Evolutionary conservation across 345 rosid genomes (phyloP).

Genomic region (Hibiscus tridactylites): DNA sequence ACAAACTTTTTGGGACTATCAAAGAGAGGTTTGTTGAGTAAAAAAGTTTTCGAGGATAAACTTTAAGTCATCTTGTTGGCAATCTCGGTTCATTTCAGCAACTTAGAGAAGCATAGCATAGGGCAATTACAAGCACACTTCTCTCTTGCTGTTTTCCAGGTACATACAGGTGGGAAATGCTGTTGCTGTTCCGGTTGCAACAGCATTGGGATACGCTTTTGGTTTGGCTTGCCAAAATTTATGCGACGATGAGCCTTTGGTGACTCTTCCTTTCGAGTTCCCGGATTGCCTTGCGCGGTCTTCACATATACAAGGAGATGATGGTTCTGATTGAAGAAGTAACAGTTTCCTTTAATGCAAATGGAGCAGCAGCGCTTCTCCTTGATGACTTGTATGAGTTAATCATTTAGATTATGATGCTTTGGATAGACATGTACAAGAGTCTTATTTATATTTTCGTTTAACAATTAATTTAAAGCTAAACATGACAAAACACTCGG

Average conservation of each 20-base stretch:
- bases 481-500: no score
- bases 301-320: background rate
- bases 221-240: constrained; percentile 37
- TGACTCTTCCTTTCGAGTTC: constrained; percentile 26
- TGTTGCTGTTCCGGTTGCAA: constrained; percentile 63
- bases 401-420: background rate
- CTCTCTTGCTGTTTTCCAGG: constrained; percentile 12
- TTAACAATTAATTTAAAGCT: background rate
- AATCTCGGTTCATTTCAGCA: no score
- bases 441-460: background rate
- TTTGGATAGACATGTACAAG: background rate
- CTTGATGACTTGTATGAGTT: background rate
- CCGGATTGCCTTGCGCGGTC: background rate
- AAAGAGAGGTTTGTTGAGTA: constrained; percentile 39
- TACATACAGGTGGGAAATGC: constrained; percentile 73
- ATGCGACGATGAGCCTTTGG: constrained; percentile 20
- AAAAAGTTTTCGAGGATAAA: no score
- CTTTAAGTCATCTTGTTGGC: no score
- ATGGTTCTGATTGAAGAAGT: background rate
- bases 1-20: constrained; percentile 47
- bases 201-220: constrained; percentile 50
- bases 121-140: background rate
- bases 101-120: background rate
- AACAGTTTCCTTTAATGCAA: no score
- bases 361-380: background rate